phyloP scores from a whole-genome alignment of 441 rosid species.

The Hura crepitans region DNA sequence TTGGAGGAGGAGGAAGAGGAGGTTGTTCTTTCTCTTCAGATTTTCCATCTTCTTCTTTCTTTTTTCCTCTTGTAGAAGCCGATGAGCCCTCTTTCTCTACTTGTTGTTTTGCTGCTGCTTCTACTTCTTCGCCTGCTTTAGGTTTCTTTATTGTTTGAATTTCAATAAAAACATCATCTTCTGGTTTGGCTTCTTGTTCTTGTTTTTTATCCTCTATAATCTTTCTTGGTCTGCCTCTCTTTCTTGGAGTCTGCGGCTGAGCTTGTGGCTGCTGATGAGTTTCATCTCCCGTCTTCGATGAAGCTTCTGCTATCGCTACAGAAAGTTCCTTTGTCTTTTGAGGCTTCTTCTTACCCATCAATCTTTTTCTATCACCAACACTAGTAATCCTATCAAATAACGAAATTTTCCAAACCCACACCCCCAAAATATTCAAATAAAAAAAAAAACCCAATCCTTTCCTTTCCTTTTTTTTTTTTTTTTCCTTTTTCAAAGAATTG shows the following conservation, averaged over 20 bases:
- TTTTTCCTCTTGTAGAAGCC: constrained; percentile 16
- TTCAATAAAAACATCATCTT: constrained; percentile 16
- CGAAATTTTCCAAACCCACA: background rate
- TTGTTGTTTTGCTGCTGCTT: constrained; percentile 13
- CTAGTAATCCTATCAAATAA: too few relatives aligned
- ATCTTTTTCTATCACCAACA: constrained; percentile 8
- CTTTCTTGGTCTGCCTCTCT: constrained; percentile 85
- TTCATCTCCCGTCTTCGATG: constrained; percentile 30
- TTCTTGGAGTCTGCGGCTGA: constrained; percentile 43
- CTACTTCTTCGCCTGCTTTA: constrained; percentile 31
- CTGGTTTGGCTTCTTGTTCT: constrained; percentile 14
- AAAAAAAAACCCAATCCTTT: too few relatives aligned
- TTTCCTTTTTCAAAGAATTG: too few relatives aligned
- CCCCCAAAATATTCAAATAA: background rate
- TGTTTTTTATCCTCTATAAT: constrained; percentile 24
- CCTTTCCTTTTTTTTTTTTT: too few relatives aligned
- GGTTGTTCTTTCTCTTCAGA: constrained; percentile 23
- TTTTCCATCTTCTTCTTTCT: constrained; percentile 26
- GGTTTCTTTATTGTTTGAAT: constrained; percentile 32
- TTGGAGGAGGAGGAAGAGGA: too few relatives aligned
- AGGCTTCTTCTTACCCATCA: constrained; percentile 72
- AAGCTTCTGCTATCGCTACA: constrained; percentile 57
- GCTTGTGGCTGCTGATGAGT: constrained; percentile 23
- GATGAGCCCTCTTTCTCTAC: constrained; percentile 3
- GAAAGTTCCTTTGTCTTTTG: constrained; percentile 61